Conservation (phyloP, 495 filamentous ascomycete genomes). For the Xylaria nigripes region DNA sequence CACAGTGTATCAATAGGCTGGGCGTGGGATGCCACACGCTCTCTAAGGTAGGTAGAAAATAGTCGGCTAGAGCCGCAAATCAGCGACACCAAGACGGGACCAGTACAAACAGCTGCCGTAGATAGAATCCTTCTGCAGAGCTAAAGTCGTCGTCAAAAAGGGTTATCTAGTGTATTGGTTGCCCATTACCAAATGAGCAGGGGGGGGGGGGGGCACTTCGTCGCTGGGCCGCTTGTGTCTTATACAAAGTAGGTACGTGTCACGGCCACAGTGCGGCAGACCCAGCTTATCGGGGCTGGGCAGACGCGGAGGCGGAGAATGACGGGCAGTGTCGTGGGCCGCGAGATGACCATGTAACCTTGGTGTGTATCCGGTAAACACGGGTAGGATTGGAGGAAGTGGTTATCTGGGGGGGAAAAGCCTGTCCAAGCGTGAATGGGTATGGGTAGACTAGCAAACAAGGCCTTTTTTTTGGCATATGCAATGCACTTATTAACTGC, state of each 20-base stretch:
- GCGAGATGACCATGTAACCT: background rate
- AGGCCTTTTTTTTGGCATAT: constrained; percentile 8
- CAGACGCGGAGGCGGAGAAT: constrained; percentile 3
- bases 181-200: constrained; percentile 16
- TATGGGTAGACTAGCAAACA: constrained; percentile 3
- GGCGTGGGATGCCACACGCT: constrained; percentile 8
- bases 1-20: constrained; percentile 4
- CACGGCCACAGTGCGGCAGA: constrained; percentile 29
- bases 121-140: constrained; percentile 11
- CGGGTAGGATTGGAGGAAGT: constrained; percentile 6
- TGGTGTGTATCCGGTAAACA: background rate
- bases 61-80: constrained; percentile 10
- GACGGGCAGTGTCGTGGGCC: constrained; percentile 21
- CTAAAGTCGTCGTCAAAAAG: constrained; percentile 8
- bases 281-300: constrained; percentile 19
- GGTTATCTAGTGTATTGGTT: constrained; percentile 16
- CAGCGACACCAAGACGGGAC: background rate
- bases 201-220: constrained; percentile 19
- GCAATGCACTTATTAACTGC: constrained; percentile 4
- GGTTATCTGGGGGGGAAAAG: background rate
- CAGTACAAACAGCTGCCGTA: background rate
- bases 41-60: background rate
- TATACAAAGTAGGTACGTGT: too few species aligned
- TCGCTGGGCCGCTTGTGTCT: constrained; percentile 15
- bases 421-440: constrained; percentile 2